These are phyloP conservation scores for Torulaspora quercuum DNA, from an alignment of 805 yeast species.

Conservation along the genomic window DNA sequence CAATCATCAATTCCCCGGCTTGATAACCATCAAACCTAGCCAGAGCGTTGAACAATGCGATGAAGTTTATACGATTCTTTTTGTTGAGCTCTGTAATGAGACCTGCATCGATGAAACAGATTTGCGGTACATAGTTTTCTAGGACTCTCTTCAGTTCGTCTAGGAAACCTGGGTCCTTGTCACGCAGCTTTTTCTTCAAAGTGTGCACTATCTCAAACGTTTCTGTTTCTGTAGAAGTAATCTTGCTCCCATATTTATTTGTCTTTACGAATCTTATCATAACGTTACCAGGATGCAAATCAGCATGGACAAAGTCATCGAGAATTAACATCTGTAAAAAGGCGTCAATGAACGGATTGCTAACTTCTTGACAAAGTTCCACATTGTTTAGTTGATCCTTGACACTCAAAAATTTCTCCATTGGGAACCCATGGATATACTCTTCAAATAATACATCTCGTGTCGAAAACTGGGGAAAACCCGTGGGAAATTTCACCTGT, in stretches of 20 bases:
- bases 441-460: conserved; percentile 82
- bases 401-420: conserved; percentile 61
- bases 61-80: conserved; percentile 73
- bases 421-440: conserved; percentile 75
- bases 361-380: conserved; percentile 58
- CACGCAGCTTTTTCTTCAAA: conserved; percentile 19
- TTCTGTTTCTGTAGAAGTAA: conserved; percentile 29
- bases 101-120: conserved; percentile 91
- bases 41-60: conserved; percentile 82
- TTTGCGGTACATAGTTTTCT: conserved; percentile 71
- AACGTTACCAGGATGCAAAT: conserved; percentile 95
- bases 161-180: conserved; percentile 20
- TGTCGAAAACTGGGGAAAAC: conserved; percentile 61
- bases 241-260: conserved; percentile 33
- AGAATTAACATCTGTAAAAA: conserved; percentile 88
- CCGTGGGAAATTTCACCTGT: conserved; percentile 78
- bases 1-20: conserved; percentile 95
- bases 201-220: conserved; percentile 21
- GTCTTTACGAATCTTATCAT: conserved; percentile 65
- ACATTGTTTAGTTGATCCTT: conserved; percentile 31
- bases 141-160: conserved; percentile 49
- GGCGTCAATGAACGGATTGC: conserved; percentile 84
- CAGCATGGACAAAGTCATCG: conserved; percentile 95
- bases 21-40: conserved; percentile 89
- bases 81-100: conserved; percentile 85